phyloP scores from a whole-genome alignment of 2,329 filamentous ascomycete genomes.

The Myriosclerotinia curreyana region DNA sequence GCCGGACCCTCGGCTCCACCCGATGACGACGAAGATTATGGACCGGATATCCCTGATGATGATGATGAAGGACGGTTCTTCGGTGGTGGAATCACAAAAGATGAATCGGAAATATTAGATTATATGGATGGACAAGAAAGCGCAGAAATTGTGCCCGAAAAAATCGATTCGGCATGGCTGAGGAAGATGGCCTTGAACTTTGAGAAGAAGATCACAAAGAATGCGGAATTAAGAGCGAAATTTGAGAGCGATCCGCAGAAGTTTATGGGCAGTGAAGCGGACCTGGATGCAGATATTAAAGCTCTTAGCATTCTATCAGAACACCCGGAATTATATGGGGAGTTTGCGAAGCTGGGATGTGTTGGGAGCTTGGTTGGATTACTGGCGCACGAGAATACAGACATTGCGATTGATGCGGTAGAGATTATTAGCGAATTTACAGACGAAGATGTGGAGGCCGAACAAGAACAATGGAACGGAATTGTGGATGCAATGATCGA shows the following conservation, averaged over 20 bases:
- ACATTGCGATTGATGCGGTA: conserved; percentile 88
- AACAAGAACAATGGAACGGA: conserved; percentile 74
- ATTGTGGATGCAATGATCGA: conserved; percentile 67
- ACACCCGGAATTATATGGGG: conserved; percentile 76
- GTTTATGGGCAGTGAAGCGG: conserved; percentile 82
- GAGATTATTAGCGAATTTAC: conserved; percentile 89
- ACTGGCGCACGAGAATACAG: conserved; percentile 91
- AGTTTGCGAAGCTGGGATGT: conserved; percentile 74
- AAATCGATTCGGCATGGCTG: conserved; percentile 81
- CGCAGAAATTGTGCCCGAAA: conserved; percentile 55
- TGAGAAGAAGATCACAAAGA: conserved; percentile 87
- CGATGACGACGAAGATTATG: conserved; percentile 53
- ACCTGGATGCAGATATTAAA: conserved; percentile 86
- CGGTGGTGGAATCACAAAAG: conserved; percentile 79
- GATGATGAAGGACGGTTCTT: conserved; percentile 96
- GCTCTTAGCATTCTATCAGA: conserved; percentile 81
- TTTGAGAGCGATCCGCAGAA: conserved; percentile 77
- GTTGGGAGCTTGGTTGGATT: conserved; percentile 73
- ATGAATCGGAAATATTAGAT: conserved; percentile 80
- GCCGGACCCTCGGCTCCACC: conserved; percentile 53
- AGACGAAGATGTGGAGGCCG: conserved; percentile 84
- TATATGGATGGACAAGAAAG: conserved; percentile 71
- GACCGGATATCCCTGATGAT: conserved; percentile 59
- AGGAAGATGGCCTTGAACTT: conserved; percentile 77
- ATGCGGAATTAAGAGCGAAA: conserved; percentile 82